A percentile compares a stretch with the other conserved stretches of the same genome.
These are phyloP conservation scores for Blastobotrys terrestris DNA, from an alignment of 805 yeast species.

Conservation along the genomic window DNA sequence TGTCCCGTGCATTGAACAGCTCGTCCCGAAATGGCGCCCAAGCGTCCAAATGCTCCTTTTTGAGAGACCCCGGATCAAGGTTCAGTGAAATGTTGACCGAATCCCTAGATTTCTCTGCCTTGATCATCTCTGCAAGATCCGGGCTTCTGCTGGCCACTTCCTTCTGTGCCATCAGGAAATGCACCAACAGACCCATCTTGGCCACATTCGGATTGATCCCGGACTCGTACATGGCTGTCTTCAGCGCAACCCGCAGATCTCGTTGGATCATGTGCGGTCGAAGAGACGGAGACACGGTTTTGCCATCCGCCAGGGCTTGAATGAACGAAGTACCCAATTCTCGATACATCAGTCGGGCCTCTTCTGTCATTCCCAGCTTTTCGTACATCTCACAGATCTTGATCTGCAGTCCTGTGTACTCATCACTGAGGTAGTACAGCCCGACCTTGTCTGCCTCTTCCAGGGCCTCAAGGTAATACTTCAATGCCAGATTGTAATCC, in stretches of 20 bases:
- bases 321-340: constrained; percentile 55
- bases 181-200: constrained; percentile 54
- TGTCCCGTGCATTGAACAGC: constrained; percentile 68
- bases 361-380: constrained; percentile 50
- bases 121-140: constrained; percentile 21
- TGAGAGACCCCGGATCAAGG: constrained; percentile 11
- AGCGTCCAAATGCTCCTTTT: constrained; percentile 15
- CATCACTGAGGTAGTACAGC: constrained; percentile 59
- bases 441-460: constrained; percentile 51
- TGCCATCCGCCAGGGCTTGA: constrained; percentile 43
- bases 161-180: constrained; percentile 58
- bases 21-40: constrained; percentile 64
- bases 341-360: constrained; percentile 61
- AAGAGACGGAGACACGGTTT: constrained; percentile 33
- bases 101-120: constrained; percentile 2
- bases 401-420: constrained; percentile 85
- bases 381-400: constrained; percentile 86
- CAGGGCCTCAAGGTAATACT: constrained; percentile 68
- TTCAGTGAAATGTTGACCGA: constrained; percentile 11
- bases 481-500: constrained; percentile 63
- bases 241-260: constrained; percentile 62
- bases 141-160: constrained; percentile 41
- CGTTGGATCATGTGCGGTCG: constrained; percentile 61
- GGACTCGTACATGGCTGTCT: constrained; percentile 52
- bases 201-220: constrained; percentile 42